Base-by-base conservation (phyloP, 305 asterid genomes). In the Solanum hybrid region DNA sequence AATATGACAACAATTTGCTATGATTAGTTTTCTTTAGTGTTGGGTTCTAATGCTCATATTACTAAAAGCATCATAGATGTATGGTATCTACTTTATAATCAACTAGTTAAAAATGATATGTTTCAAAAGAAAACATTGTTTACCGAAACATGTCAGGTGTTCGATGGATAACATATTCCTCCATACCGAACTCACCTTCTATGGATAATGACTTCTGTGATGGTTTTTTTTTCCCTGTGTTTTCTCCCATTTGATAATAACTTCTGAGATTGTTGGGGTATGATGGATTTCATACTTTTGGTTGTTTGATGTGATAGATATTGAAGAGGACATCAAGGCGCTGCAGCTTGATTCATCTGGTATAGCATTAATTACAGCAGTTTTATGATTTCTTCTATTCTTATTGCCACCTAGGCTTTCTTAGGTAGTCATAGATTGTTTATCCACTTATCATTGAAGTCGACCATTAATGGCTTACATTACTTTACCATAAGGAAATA, bases 321-420 rank as follows among this genome's bases (percentile, higher is more conserved):
- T 97, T 88, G 98, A 92, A 92, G 99, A 96, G 90, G 99, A 97
- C 56, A 96, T 97, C 95, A 95, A 94, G 89, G 98, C 95, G 22
- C 86, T 97, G 95, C 98, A 97, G 93, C 99, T 97, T 82, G 99
- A 95, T 93, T 94, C 98, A 76, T 76, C 97, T 32, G 99, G 98
- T 97, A 94, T 9, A 40, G n/a, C 10, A 6, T 45, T 29, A 56
- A 32, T 31, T 85, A 17, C 66, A 56, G 42, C 42, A 85, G 13
- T 22, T 85, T 19, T 85, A 31, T 32, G 76, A 85, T 85, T 40
- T 40, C 9, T 38, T 26, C 24, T 32, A 80, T 40, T 80, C 86
- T 80, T 40, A 14, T 38, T 80, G 34, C 86, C 35, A 80, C 27
- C 51, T 34, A 34, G 84, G 40, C 51, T 78, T 81, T 81, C 19